These are phyloP conservation scores for Ceratocystis huliohia DNA, from an alignment of 2,329 filamentous ascomycete species.

Conservation along the genomic window DNA sequence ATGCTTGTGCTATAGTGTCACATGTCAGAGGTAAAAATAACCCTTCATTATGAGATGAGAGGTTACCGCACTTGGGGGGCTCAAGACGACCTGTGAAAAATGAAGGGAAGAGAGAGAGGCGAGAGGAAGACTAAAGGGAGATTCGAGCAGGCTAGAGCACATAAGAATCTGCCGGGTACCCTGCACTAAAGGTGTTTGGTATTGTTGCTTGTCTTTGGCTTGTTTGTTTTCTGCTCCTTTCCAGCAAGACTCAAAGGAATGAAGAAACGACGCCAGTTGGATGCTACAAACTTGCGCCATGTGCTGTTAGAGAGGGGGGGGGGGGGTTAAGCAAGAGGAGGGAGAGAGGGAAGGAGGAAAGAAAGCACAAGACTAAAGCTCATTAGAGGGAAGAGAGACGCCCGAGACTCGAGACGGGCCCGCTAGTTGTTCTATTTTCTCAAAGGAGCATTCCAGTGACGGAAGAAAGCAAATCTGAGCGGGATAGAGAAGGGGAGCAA, in stretches of 20 bases:
- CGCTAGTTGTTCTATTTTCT: not conserved
- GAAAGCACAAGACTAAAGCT: not conserved
- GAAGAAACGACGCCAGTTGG: not conserved
- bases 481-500: not conserved
- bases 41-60: not conserved
- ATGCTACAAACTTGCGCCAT: not conserved
- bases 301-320: not conserved
- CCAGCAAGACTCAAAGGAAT: not conserved
- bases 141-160: not conserved
- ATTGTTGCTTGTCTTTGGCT: not conserved
- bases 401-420: not conserved
- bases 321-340: not conserved
- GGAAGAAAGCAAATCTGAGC: not conserved
- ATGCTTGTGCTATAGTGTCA: not conserved
- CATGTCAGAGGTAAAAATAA: not conserved
- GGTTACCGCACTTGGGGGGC: too few species aligned
- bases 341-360: not conserved
- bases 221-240: not conserved
- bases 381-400: too few species aligned
- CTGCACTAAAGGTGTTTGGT: not conserved
- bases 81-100: not conserved
- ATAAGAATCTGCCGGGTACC: not conserved
- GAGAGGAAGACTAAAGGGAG: not conserved
- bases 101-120: not conserved
- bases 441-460: not conserved